Evolutionary conservation across 345 rosid species (phyloP), one percentile per base, ranked within the genome.

Genomic region (Eucalyptus erythrocorys): DNA sequence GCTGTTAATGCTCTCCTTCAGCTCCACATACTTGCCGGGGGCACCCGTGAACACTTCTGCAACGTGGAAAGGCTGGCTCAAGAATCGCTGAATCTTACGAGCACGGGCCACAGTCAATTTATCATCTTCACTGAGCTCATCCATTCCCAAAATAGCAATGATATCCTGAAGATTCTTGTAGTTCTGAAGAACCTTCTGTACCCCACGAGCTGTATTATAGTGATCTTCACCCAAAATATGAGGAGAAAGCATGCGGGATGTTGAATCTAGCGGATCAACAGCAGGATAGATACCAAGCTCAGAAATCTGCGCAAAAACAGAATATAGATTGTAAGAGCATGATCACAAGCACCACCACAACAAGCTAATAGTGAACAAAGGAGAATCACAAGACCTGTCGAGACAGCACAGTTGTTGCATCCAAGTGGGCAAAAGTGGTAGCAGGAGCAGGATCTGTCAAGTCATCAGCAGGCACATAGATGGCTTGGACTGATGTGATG

Each of bases 361-460:
- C 15, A 76, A 37, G 84, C 84, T 76, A 16, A 76, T 40, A 76
- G 30, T 10, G 84, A 76, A 76, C 47, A 76, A 40, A 76, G 47
- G 47, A 76, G 27, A 76, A 76, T 76, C 84, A 40, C 61, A 82
- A 85, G 19, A 98, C 99, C 96, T 98, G 99, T 89, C 99, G 94
- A 4, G 99, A 98, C 89, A 98, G 88, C 96, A 98, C 99, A 51
- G 99, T 98, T 43, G 99, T 97, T 87, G 99, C 99, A 89, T 98
- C 99, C 96, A 98, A 96, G 94, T 98, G 99, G 91, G 99, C 99
- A 85, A 98, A 98, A n/a, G 99, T 97, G 87, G 99, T 98, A 14
- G 98, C 99, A 51, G 98, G 99, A 92, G 99, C 99, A 5, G 99
- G 99, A 97, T 98, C 99, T 86, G 99, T 98, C 96, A 98, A 93